Evolutionary conservation across 352 stramenopile species (phyloP).

Genomic region (Pythium grandisporangium): DNA sequence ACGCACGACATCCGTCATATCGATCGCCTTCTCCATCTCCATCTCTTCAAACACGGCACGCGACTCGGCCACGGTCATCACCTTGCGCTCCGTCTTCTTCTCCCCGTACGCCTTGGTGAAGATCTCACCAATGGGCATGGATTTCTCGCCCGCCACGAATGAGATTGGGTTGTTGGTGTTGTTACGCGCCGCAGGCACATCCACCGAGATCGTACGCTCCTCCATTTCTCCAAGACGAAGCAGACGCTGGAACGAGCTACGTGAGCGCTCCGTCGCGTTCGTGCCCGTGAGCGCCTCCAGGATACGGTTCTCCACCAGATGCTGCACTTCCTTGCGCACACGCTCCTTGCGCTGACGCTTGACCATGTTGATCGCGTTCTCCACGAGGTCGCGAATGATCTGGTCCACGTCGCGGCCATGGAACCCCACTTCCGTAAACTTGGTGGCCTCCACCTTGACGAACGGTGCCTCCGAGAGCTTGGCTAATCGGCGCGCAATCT

Average conservation of each 20-base stretch:
- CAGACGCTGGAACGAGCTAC: conserved; percentile 90
- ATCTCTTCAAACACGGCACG: conserved; percentile 92
- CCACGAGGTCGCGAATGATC: conserved; percentile 99
- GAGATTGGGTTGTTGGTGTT: conserved; percentile 44
- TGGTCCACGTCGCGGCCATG: conserved; percentile 98
- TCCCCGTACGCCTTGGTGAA: conserved; percentile 65
- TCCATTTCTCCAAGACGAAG: conserved; percentile 78
- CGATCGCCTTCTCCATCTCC: conserved; percentile 93
- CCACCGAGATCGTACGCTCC: conserved; percentile 70
- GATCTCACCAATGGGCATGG: conserved; percentile 57
- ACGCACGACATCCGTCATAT: conserved; percentile 84
- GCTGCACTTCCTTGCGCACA: conserved; percentile 88
- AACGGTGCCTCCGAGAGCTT: conserved; percentile 97
- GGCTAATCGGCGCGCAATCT: conserved; percentile 96
- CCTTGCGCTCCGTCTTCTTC: conserved; percentile 88
- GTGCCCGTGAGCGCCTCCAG: conserved; percentile 92
- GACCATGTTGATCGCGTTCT: conserved; percentile 95
- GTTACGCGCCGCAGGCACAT: conserved; percentile 56
- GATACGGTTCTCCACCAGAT: conserved; percentile 93
- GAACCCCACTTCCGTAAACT: conserved; percentile 99
- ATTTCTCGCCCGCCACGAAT: conserved; percentile 63
- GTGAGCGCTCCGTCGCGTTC: conserved; percentile 70
- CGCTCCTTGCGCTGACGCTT: conserved; percentile 93
- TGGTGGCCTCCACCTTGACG: conserved; percentile 98
- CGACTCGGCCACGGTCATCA: conserved; percentile 92